These are phyloP conservation scores for Leishmania tropica DNA, from an alignment of 208 protist genomes.

Conservation along the genomic window DNA sequence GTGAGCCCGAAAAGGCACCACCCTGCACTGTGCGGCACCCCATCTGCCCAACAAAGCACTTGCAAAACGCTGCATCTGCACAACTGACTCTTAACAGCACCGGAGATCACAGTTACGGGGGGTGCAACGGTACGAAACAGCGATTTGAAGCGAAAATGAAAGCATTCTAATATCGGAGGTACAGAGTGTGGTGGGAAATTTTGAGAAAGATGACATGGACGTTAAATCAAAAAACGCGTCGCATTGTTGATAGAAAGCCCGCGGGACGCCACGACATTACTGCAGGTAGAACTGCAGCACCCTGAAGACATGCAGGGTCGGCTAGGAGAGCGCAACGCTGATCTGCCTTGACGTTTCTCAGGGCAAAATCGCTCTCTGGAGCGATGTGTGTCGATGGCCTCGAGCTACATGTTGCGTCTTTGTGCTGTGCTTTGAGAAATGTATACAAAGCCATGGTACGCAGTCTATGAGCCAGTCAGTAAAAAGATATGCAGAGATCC, in stretches of 20 bases:
- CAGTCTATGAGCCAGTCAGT: neutral
- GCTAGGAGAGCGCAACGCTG: neutral
- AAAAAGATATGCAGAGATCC: constrained; percentile 3
- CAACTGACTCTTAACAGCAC: neutral
- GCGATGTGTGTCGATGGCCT: neutral
- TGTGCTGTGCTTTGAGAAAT: neutral
- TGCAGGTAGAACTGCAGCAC: neutral
- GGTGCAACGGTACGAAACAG: neutral
- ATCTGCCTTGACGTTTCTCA: neutral
- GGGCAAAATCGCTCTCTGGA: neutral
- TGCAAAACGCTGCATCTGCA: constrained; percentile 22
- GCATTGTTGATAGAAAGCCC: neutral
- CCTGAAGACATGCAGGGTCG: neutral
- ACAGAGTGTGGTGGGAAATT: neutral
- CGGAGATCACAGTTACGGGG: neutral
- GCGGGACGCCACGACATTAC: neutral
- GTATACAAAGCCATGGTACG: neutral
- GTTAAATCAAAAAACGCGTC: neutral
- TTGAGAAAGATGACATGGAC: neutral
- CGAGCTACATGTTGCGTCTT: neutral
- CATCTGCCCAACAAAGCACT: constrained; percentile 9
- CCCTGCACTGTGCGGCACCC: neutral
- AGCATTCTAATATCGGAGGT: neutral
- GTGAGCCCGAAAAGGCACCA: neutral
- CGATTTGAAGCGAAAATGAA: neutral